A percentile compares a stretch with the other conserved stretches of the same genome.
These are phyloP conservation scores for Eucalyptus paniculata DNA, from an alignment of 345 rosid genomes.

Conservation along the genomic window DNA sequence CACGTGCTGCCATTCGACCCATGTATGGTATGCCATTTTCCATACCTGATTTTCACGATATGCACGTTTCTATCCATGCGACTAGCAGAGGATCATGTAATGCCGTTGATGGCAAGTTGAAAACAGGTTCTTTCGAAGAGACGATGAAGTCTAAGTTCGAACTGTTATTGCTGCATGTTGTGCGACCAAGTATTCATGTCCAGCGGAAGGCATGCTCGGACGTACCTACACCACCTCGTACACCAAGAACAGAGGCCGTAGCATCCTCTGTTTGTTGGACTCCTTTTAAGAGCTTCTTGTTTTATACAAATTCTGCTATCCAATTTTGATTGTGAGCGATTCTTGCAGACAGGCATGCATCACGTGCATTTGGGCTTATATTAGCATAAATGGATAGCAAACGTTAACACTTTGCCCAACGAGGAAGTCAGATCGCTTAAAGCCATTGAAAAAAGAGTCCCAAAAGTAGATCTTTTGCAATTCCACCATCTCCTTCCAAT, in stretches of 20 bases:
- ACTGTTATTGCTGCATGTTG: neutral
- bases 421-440: too few species aligned
- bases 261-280: too few species aligned
- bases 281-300: too few species aligned
- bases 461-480: neutral
- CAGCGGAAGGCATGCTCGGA: neutral
- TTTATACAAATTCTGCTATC: too few species aligned
- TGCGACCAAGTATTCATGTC: neutral
- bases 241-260: neutral
- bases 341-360: too few species aligned
- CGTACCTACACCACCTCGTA: neutral
- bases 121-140: neutral
- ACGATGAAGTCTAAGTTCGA: neutral
- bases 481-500: constrained; percentile 12
- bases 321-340: too few species aligned
- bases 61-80: neutral
- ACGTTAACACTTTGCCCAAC: too few species aligned
- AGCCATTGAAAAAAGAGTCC: too few species aligned
- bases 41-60: neutral
- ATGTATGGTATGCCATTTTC: neutral
- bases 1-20: neutral
- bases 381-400: too few species aligned
- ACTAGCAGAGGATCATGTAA: neutral
- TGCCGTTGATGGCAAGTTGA: neutral
- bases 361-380: too few species aligned